Percentiles rank a stretch among this genome's conserved stretches.
Evolutionary conservation across 352 stramenopile species (phyloP).

Genomic region (Pythium vanterpoolii): DNA sequence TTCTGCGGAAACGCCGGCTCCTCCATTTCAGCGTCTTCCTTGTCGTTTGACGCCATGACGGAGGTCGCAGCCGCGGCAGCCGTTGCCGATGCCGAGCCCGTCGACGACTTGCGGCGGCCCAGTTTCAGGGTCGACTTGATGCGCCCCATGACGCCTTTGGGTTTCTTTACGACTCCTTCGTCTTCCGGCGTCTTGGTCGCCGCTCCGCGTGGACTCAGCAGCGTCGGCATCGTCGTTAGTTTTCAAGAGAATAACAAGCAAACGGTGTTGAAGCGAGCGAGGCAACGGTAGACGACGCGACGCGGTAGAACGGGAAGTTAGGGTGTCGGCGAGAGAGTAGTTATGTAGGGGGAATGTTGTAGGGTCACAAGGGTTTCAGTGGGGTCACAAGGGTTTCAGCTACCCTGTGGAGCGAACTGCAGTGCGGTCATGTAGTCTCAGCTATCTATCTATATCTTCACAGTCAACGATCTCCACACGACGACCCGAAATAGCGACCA

Average conservation of each 20-base stretch:
- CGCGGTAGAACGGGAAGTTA: slow-evolving; percentile 16
- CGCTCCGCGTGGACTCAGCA: slow-evolving; percentile 33
- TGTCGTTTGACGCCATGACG: slow-evolving; percentile 15
- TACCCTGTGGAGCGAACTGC: no score
- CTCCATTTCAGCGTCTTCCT: slow-evolving; percentile 23
- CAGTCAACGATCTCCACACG: no score
- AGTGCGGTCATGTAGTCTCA: no score
- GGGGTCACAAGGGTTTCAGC: no score
- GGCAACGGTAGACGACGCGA: neutral
- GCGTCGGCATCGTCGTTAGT: slow-evolving; percentile 16
- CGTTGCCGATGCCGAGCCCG: slow-evolving; percentile 18
- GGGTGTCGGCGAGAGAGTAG: neutral
- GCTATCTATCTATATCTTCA: no score
- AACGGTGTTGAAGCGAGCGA: neutral
- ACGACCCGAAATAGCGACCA: neutral
- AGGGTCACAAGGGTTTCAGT: no score
- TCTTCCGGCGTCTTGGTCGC: slow-evolving; percentile 8
- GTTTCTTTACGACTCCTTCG: slow-evolving; percentile 35
- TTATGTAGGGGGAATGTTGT: no score
- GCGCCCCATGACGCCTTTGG: slow-evolving; percentile 59
- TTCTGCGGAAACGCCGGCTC: slow-evolving; percentile 20
- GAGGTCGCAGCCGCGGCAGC: neutral
- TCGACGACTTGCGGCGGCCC: slow-evolving; percentile 32
- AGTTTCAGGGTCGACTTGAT: slow-evolving; percentile 74
- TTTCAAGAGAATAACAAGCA: neutral